Base-by-base conservation (phyloP, 2,329 filamentous ascomycete genomes). In the Verticillium dahliae region DNA sequence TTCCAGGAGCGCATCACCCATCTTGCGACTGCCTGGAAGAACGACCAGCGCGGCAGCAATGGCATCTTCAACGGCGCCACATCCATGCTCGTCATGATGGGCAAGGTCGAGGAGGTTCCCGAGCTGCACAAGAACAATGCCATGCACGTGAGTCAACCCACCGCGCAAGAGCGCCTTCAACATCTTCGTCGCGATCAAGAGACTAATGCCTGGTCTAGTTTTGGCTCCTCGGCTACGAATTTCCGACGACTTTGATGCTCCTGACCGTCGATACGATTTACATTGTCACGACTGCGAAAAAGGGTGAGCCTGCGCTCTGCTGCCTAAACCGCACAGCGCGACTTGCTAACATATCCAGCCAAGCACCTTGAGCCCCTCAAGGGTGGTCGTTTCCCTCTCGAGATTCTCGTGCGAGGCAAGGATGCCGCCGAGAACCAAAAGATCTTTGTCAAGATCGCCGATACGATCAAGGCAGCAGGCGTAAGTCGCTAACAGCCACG, bases 211-310 rank as follows among this genome's bases (percentile, higher is more conserved):
- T 11, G 45, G 11, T n/a, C 4, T 75, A 97, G 93, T 96, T 98
- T 77, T 99, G 96, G 96, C 84, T 99, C 61, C 85, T 99, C 65
- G 95, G 95, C 70, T 99, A 99, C 81, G 95, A 99, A 75, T 99
- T 99, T 72, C 95, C 95, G 38, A 93, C 94, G 45, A 99, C 95
- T 0, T 81, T 99, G 66, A 92, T 99, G 81, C 84, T 99, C 59
- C 88, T 99, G 74, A 98, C 94, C 1, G 80, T 88, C 64, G 95
- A 98, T 64, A 87, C 87, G 56, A 82, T 98, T 69, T 96, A 95
- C 77, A 89, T 98, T 63, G 87, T 99, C 67, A 99, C 95, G 6
- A 99, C 95, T 6, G 89, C 91, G 62, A 99, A 99, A 80, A 99
- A 99, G 86, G 94, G 92, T 96, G 73, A 63, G 64, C 6, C 59